Evolutionary conservation across 768 basidiomycete genomes (phyloP).

Genomic region (Gymnopilus junonius): DNA sequence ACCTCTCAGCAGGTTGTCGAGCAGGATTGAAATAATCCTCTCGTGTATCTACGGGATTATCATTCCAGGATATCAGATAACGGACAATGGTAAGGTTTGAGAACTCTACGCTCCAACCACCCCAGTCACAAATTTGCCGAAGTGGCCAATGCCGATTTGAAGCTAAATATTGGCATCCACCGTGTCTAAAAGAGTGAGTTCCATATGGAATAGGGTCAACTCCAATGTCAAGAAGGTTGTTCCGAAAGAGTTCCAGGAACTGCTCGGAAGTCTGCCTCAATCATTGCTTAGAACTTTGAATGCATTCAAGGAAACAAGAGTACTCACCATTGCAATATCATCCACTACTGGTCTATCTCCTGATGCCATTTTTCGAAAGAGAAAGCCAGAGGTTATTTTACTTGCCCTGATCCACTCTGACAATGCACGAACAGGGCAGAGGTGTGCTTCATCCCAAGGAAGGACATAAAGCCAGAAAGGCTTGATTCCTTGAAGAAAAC

Average conservation of each 20-base stretch:
- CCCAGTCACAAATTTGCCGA: conserved; percentile 47
- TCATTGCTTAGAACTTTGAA: not conserved
- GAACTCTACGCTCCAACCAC: conserved; percentile 48
- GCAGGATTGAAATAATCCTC: conserved; percentile 43
- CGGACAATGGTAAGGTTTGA: conserved; percentile 44
- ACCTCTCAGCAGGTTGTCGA: conserved; percentile 18
- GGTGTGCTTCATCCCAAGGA: conserved; percentile 26
- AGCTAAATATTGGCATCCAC: conserved; percentile 20
- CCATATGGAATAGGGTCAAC: conserved; percentile 40
- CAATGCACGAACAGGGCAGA: conserved; percentile 38
- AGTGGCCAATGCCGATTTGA: conserved; percentile 37
- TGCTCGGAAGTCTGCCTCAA: conserved; percentile 35
- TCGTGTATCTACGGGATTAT: conserved; percentile 34
- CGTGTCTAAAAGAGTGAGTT: no score
- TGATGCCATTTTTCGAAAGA: conserved; percentile 34
- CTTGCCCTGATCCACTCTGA: conserved; percentile 31
- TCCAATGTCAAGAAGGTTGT: conserved; percentile 43
- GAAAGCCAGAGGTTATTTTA: conserved; percentile 28
- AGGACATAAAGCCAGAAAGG: conserved; percentile 22
- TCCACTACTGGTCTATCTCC: conserved; percentile 30
- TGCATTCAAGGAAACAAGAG: not conserved
- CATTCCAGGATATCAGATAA: conserved; percentile 45
- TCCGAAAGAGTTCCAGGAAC: conserved; percentile 42
- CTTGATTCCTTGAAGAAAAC: conserved; percentile 13
- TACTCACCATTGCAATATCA: conserved; percentile 8